These are phyloP conservation scores for Zostera marina DNA, from an alignment of 116 monocot species.

Conservation along the genomic window DNA sequence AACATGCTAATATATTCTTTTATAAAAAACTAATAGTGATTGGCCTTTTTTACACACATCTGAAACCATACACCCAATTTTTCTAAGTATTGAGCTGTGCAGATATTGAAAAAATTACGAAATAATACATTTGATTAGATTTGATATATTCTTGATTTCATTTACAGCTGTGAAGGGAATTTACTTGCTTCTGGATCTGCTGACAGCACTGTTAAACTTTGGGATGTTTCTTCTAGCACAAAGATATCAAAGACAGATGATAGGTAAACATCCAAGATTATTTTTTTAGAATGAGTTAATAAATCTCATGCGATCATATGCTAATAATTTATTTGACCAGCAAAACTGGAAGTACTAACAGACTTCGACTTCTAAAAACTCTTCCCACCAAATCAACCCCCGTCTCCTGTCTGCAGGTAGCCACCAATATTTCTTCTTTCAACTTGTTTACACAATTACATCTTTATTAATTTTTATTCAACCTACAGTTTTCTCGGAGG, in stretches of 20 bases:
- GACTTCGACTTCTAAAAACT: constrained; percentile 64
- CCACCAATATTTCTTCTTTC: background rate
- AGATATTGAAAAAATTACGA: background rate
- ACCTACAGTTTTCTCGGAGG: too few species aligned
- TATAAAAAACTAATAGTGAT: background rate
- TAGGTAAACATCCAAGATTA: constrained; percentile 16
- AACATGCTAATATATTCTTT: background rate
- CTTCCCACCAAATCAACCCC: constrained; percentile 90
- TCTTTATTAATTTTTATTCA: too few species aligned
- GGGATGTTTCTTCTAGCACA: constrained; percentile 86
- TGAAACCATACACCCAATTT: background rate
- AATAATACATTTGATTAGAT: background rate
- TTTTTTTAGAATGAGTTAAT: background rate
- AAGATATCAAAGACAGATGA: constrained; percentile 65
- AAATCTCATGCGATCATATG: background rate
- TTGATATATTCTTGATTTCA: background rate
- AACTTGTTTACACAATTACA: too few species aligned
- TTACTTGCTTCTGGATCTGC: constrained; percentile 94
- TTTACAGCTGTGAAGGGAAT: constrained; percentile 69
- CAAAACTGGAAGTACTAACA: constrained; percentile 43
- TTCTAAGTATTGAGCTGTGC: background rate
- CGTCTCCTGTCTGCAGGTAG: constrained; percentile 65
- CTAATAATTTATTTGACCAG: constrained; percentile 9
- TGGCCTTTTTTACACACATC: background rate
- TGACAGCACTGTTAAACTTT: constrained; percentile 80